These are phyloP conservation scores for Umbelopsis sp. DNA, from an alignment of 192 early-diverging fungal species.

Conservation along the genomic window DNA sequence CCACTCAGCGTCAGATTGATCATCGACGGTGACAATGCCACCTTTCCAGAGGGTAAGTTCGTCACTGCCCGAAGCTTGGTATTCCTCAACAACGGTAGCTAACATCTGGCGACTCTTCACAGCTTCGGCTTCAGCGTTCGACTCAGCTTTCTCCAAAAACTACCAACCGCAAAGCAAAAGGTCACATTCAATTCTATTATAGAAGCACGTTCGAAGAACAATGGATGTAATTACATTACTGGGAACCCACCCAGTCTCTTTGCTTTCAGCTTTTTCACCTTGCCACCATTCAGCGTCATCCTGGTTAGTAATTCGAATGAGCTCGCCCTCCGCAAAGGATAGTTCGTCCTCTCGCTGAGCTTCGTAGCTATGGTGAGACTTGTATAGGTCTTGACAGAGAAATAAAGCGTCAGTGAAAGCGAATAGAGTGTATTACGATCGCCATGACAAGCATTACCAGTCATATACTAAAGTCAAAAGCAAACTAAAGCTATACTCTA, in stretches of 20 bases:
- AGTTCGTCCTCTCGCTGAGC: conserved; percentile 70
- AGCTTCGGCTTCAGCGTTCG: not conserved
- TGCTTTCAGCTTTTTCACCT: conserved; percentile 42
- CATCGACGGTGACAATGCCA: conserved; percentile 68
- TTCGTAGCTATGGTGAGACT: conserved; percentile 48
- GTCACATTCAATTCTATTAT: not conserved
- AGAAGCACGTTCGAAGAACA: not conserved
- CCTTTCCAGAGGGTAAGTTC: conserved; percentile 67
- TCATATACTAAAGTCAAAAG: no score
- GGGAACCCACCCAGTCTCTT: conserved; percentile 45
- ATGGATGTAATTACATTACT: conserved; percentile 42
- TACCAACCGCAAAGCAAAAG: not conserved
- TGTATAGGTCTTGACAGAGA: conserved; percentile 28
- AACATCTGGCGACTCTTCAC: conserved; percentile 25
- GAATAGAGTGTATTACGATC: no score
- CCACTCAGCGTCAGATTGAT: conserved; percentile 57
- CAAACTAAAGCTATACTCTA: not conserved
- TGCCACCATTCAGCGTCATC: conserved; percentile 56
- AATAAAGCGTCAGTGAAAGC: not conserved
- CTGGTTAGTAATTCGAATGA: conserved; percentile 56
- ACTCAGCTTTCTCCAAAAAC: conserved; percentile 26
- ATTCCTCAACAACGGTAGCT: conserved; percentile 69
- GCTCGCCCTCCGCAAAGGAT: conserved; percentile 55
- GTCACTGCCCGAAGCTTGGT: conserved; percentile 60
- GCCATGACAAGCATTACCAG: no score